Evolutionary conservation across 257 asterid species (phyloP), one percentile per base, ranked within the genome.

Genomic region (Solanum virginianum): DNA sequence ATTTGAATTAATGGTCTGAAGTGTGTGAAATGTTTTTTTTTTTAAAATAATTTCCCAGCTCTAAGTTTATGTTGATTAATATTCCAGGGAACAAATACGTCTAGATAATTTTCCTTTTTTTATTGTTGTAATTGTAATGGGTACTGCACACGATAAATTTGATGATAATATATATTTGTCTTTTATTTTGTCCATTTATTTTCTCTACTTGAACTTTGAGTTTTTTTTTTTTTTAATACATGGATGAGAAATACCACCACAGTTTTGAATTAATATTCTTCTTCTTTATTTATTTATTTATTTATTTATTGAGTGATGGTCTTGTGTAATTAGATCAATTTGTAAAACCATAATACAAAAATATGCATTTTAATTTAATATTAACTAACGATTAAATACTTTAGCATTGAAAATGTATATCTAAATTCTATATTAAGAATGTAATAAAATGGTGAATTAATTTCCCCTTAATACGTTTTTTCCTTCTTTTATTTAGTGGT

Each of bases 341-440:
- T 59, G 65, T 59, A 59, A 20, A 1, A 10, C 3, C 6, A 57
- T 59, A 59, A 10, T n/a, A 22, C 12, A 59, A 8, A 20, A 4
- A 1, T 59, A 20, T 0, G 1, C 10, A 59, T 59, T n/a, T 63
- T 63, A 63, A 6, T 0, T 63, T 24, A 2, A 24, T 65, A 3
- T n/a, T n/a, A 60, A 60, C 24, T 60, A 15, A 60, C 68, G 0
- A n/a, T 11, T 5, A n/a, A 60, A n/a, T 10, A 60, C 17, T 60
- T 0, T 2, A 60, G 10, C 24, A 0, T 10, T n/a, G 8, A 47
- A 9, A 10, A n/a, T n/a, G 4, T 8, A 60, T 2, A 10, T 60
- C 8, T 10, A n/a, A 60, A 1, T 29, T n/a, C n/a, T n/a, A n/a
- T n/a, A n/a, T n/a, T 32, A 57, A 57, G 9, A 57, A 57, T 20